Percentiles rank a stretch among this genome's conserved stretches.
These are phyloP conservation scores for Fusarium udum DNA, from an alignment of 2,329 filamentous ascomycete species.

Conservation along the genomic window DNA sequence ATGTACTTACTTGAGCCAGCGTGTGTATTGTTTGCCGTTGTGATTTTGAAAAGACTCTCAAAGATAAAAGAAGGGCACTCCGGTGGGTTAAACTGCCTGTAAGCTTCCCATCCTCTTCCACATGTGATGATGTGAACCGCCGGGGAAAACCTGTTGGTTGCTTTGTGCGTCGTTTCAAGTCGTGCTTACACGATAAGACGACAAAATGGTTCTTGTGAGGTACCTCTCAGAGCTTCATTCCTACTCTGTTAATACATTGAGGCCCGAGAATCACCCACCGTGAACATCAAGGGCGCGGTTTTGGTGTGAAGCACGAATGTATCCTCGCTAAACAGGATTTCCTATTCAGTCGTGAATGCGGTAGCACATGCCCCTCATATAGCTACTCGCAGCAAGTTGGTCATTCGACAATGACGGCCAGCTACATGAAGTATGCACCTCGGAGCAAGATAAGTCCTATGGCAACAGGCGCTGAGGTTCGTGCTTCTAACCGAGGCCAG, in stretches of 20 bases:
- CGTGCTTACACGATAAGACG: neutral
- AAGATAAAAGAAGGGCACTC: neutral
- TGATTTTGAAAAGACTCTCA: neutral
- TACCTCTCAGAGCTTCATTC: neutral
- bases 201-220: neutral
- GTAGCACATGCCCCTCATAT: neutral
- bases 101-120: neutral
- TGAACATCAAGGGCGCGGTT: neutral
- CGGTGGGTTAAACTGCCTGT: neutral
- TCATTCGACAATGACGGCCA: slow-evolving; percentile 13
- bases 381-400: slow-evolving; percentile 10
- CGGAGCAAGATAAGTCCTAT: slow-evolving; percentile 24
- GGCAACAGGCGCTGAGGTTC: slow-evolving; percentile 17
- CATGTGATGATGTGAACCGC: neutral
- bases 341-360: neutral
- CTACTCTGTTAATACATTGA: neutral
- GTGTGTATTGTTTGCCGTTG: neutral
- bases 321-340: neutral
- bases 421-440: slow-evolving; percentile 8
- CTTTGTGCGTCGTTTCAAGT: neutral
- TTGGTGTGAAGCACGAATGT: neutral
- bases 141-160: neutral
- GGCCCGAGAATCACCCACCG: neutral
- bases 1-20: neutral
- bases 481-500: slow-evolving; percentile 9